phyloP scores from a whole-genome alignment of 2,329 filamentous ascomycete genomes.

The Moelleriella libera region DNA sequence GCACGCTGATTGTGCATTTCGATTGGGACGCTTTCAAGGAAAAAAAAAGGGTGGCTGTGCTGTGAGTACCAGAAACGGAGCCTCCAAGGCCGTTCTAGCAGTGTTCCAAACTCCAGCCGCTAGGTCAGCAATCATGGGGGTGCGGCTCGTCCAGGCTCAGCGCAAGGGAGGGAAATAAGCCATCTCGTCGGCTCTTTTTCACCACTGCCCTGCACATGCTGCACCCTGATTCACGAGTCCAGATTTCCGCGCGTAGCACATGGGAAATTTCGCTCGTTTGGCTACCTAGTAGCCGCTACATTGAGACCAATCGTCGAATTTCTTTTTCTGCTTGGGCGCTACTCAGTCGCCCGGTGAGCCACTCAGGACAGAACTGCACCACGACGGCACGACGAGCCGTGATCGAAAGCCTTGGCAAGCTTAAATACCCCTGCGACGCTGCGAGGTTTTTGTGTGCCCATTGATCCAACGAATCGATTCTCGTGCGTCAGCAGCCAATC shows the following conservation, averaged over 20 bases:
- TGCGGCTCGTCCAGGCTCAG: background rate
- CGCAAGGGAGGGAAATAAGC: background rate
- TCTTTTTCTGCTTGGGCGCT: background rate
- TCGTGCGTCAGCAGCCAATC: background rate
- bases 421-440: background rate
- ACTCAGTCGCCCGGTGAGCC: background rate
- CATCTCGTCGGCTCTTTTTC: background rate
- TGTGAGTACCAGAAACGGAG: too few species aligned
- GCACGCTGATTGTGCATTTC: too few species aligned
- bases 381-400: too few species aligned
- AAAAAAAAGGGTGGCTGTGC: too few species aligned
- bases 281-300: background rate
- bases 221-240: background rate
- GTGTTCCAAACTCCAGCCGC: too few species aligned
- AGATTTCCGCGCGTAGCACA: background rate
- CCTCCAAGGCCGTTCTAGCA: too few species aligned
- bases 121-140: too few species aligned
- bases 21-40: too few species aligned
- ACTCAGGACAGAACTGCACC: too few species aligned
- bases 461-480: too few species aligned
- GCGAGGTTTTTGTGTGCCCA: too few species aligned
- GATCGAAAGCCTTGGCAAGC: background rate
- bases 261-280: background rate
- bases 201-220: background rate
- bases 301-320: background rate